Evolutionary conservation across 331 rosid species (phyloP), one percentile per base, ranked within the genome.

Genomic region (Malus hybrid): DNA sequence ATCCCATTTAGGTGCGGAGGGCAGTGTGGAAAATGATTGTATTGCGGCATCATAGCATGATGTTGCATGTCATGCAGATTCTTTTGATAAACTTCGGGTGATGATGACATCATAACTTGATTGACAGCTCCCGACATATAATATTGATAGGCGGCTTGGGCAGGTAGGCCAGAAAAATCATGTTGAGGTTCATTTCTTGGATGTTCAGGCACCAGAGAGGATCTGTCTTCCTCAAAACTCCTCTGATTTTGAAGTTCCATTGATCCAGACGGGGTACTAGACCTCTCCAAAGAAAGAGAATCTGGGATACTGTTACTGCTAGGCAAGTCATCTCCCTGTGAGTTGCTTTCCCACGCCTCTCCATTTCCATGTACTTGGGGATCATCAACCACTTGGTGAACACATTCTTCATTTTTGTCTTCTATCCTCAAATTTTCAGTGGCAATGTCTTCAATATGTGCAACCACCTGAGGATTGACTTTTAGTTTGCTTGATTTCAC

Each of bases 271-370:
- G 96, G 96, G 68, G 99, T 92, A 69, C 85, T 88, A 73, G 97
- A 92, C 71, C 93, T 90, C 78, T 95, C 97, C 67, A 95, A 13
- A 64, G 99, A 92, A 68, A 85, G 67, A 74, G 99, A 95, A 86
- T 92, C 93, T 0, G 86, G 96, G 22, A 89, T 29, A 62, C 93
- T 81, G 55, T 65, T 77, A 80, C 94, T 78, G 81, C 93, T 86
- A 7, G 97, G 99, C 32, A 92, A 71, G 72, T 88, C 91, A 57
- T 89, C 91, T 72, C 81, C 90, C 50, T 79, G 97, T 10, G 93
- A 90, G 75, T 75, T 82, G 75, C 84, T 86, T 84, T 88, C 92
- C 79, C 77, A 77, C 6, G 75, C 83, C 79, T 89, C 96, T 77
- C 90, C 91, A 82, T 76, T 88, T 83, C 81, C 92, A 53, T 57